Evolutionary conservation across 2,329 filamentous ascomycete species (phyloP), one percentile per base, ranked within the genome.

Genomic region (Aspergillus phoenicis): DNA sequence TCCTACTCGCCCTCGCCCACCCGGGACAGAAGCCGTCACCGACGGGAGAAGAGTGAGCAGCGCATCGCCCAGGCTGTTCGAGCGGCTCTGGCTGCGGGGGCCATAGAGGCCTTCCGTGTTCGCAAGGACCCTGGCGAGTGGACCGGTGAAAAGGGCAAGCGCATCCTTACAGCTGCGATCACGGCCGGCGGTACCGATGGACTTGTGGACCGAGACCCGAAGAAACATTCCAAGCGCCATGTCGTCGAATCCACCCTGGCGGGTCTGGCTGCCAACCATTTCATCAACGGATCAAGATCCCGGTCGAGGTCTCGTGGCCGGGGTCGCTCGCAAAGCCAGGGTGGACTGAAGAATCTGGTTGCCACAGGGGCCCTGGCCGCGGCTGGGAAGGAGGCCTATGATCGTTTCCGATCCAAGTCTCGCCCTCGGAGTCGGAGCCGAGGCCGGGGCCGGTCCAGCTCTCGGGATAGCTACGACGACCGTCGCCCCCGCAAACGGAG

Each of bases 101-200:
- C 93, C 43, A 90, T 93, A 58, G 93, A 97, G 77, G 94, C 94
- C 45, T 96, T 96, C 83, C 89, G 91, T 63, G 89, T 93, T 59
- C 89, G 93, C 74, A 96, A 94, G 71, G 90, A 95, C 64, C 90
- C 92, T 2, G 94, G 94, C 58, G 86, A 89, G 47, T 97, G 93
- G 93, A 90, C 89, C 65, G 94, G 93, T 39, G 90, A 91, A 64
- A 97, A 97, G 79, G 91, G 93, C 66, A 95, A 93, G 81, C 91
- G 94, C 56, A 87, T 98, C 62, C 85, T 96, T 52, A 97, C 94
- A 22, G 93, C 93, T 52, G 94, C 94, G 38, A 77, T 88, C 26
- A 90, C 91, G 77, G 93, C 94, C 62, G 94, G 91, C 67, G 91
- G 92, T 60, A 90, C 97, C 63, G 92, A 97, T 75, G 87, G 88